Percentiles rank a stretch among this genome's conserved stretches.
Evolutionary conservation across 208 protist genomes (phyloP).

Genomic region (Porcisia deanei): DNA sequence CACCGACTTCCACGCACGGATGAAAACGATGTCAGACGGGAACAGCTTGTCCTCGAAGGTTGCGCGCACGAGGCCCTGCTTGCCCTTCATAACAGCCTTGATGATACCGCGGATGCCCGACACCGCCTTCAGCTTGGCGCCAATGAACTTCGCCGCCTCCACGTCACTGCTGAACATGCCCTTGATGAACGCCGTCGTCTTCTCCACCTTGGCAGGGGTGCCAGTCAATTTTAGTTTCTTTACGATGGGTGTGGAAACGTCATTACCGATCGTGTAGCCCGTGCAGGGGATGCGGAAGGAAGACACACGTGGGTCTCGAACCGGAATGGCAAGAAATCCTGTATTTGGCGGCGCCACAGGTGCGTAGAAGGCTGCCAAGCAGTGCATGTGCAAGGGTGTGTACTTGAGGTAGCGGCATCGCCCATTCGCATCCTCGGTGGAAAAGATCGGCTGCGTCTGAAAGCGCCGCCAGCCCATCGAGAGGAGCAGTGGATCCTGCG

Average conservation of each 20-base stretch:
- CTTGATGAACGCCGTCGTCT: constrained; percentile 99
- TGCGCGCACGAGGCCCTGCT: constrained; percentile 94
- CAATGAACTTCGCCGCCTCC: constrained; percentile 98
- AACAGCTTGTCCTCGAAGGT: constrained; percentile 99
- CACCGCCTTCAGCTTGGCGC: constrained; percentile 98
- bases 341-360: constrained; percentile 97
- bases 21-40: constrained; percentile 98
- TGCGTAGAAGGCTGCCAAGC: constrained; percentile 97
- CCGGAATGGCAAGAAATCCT: constrained; percentile 94
- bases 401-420: constrained; percentile 99
- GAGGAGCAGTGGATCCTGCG: constrained; percentile 98
- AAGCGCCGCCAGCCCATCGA: constrained; percentile 99
- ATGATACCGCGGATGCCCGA: constrained; percentile 98
- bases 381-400: constrained; percentile 99
- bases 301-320: constrained; percentile 44
- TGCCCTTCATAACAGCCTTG: constrained; percentile 96
- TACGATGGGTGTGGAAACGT: constrained; percentile 93
- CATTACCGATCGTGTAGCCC: constrained; percentile 97
- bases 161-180: constrained; percentile 95
- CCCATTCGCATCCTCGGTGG: constrained; percentile 96
- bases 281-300: constrained; percentile 96
- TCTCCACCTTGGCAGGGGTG: constrained; percentile 95
- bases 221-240: constrained; percentile 99
- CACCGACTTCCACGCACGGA: constrained; percentile 98
- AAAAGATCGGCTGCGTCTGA: constrained; percentile 95